These are phyloP conservation scores for Phytophthora sp. DNA, from an alignment of 352 stramenopile genomes.

Conservation along the genomic window DNA sequence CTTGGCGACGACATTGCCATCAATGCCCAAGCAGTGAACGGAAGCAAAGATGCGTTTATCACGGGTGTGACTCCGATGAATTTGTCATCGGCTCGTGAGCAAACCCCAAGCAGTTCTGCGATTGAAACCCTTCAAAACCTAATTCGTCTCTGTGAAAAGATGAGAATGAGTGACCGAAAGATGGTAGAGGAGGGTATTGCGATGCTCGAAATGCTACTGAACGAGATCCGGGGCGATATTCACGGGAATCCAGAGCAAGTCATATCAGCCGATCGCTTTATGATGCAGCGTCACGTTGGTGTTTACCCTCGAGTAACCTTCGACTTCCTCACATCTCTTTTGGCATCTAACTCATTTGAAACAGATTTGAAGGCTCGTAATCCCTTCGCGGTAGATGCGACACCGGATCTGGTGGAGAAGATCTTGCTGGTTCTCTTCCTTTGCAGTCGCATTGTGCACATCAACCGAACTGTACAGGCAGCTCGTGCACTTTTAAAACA, in stretches of 20 bases:
- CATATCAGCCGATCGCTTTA: conserved; percentile 48
- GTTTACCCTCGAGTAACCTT: conserved; percentile 72
- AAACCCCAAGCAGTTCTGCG: conserved; percentile 11
- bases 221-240: conserved; percentile 51
- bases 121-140: conserved; percentile 54
- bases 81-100: conserved; percentile 29
- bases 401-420: conserved; percentile 45
- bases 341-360: conserved; percentile 69
- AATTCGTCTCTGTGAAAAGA: conserved; percentile 52
- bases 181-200: conserved; percentile 62
- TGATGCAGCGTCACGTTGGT: conserved; percentile 64
- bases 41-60: conserved; percentile 79
- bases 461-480: conserved; percentile 76
- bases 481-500: conserved; percentile 41
- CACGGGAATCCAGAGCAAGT: conserved; percentile 26
- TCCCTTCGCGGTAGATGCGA: conserved; percentile 54
- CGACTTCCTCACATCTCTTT: conserved; percentile 78
- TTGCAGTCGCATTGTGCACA: conserved; percentile 86
- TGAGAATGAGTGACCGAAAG: conserved; percentile 59
- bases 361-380: conserved; percentile 68
- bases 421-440: conserved; percentile 71
- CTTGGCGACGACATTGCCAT: conserved; percentile 93
- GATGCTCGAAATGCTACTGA: conserved; percentile 54
- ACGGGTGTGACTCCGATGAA: conserved; percentile 63
- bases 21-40: conserved; percentile 75